phyloP scores from a whole-genome alignment of 352 stramenopile species.

The Globisporangium ultimum region DNA sequence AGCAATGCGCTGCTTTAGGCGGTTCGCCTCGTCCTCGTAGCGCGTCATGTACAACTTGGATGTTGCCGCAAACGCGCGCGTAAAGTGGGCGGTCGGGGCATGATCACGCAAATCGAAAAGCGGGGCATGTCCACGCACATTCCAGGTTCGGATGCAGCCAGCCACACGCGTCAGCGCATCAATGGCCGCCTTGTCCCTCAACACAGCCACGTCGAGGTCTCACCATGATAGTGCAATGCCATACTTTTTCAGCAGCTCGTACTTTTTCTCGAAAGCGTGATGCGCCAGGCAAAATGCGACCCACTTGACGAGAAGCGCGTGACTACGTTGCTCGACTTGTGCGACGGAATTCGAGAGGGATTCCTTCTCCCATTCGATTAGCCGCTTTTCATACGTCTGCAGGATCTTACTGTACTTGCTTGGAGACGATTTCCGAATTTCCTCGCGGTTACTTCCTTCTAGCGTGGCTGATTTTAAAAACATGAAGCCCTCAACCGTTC shows the following conservation, averaged over 20 bases:
- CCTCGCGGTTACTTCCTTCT: not conserved
- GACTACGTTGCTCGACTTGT: conserved; percentile 35
- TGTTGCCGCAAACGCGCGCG: conserved; percentile 13
- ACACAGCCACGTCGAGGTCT: conserved; percentile 30
- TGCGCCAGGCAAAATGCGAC: conserved; percentile 42
- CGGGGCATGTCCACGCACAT: conserved; percentile 6
- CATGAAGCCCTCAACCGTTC: conserved; percentile 32
- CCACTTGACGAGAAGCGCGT: conserved; percentile 37
- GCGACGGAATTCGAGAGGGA: conserved; percentile 15
- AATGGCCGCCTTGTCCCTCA: conserved; percentile 26
- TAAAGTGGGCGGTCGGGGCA: conserved; percentile 38
- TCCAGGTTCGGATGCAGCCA: conserved; percentile 38
- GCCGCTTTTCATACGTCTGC: conserved; percentile 1
- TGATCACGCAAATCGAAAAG: conserved; percentile 46
- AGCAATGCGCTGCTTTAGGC: not conserved
- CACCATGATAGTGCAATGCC: conserved; percentile 39
- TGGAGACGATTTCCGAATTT: not conserved
- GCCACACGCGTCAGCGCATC: conserved; percentile 27
- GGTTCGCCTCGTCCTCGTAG: conserved; percentile 2
- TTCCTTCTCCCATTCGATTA: conserved; percentile 14
- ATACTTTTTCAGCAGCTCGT: conserved; percentile 23
- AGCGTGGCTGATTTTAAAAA: conserved; percentile 12
- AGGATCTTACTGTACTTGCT: conserved; percentile 1
- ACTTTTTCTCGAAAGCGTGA: conserved; percentile 13
- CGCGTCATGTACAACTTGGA: conserved; percentile 4